Conservation (phyloP, 176 grass and related monocot genomes). For the Alloteropsis semialata region DNA sequence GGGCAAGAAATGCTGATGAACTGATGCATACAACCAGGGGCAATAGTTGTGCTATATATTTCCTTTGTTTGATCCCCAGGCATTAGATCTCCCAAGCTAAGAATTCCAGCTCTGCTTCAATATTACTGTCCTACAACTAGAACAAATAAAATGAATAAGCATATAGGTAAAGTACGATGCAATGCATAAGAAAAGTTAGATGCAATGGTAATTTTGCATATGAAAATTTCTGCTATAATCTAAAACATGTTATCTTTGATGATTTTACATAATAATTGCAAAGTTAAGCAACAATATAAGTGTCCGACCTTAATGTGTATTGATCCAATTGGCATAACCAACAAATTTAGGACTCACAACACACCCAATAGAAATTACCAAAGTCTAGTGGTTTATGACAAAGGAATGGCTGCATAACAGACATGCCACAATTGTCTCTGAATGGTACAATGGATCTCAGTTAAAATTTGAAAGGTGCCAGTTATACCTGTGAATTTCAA, state of each 20-base stretch:
- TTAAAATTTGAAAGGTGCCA: not conserved
- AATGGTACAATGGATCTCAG: not conserved
- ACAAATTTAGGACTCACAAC: not conserved
- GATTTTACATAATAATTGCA: not conserved
- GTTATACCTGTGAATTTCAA: not conserved
- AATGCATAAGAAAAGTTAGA: not conserved
- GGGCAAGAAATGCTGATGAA: slow-evolving; percentile 98
- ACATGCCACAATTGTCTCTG: not conserved
- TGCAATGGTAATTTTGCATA: not conserved
- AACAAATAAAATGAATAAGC: not conserved
- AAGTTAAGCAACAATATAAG: not conserved
- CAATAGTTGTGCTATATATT: slow-evolving; percentile 97
- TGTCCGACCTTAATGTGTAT: not conserved
- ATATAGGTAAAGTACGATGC: not conserved
- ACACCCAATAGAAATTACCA: not conserved
- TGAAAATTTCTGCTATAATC: not conserved
- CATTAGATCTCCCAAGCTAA: slow-evolving; percentile 90
- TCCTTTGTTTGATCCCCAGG: slow-evolving; percentile 87
- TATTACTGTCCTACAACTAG: slow-evolving; percentile 81
- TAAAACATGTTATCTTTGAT: not conserved
- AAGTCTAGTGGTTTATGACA: not conserved
- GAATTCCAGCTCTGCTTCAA: slow-evolving; percentile 97
- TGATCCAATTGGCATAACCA: not conserved
- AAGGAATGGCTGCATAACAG: not conserved
- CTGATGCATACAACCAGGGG: slow-evolving; percentile 96